Conservation (phyloP, 257 asterid genomes). For the Euphrasia confusa region DNA sequence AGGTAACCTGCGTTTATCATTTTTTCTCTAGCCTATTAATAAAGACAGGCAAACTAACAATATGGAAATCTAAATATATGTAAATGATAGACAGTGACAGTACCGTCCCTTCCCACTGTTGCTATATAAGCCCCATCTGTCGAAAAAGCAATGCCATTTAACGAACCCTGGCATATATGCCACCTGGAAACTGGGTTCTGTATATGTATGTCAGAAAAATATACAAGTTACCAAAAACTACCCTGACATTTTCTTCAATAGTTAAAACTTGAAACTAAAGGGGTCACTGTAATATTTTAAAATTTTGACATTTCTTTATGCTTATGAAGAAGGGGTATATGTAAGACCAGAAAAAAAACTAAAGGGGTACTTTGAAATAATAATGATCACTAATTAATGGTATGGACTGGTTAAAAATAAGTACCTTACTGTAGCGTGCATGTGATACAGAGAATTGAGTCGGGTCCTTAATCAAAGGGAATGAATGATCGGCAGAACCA, state of each 20-base stretch:
- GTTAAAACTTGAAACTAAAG: too few relatives aligned
- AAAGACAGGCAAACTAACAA: constrained; percentile 2
- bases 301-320: too few relatives aligned
- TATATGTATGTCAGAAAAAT: constrained; percentile 10
- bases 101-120: constrained; percentile 93
- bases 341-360: too few relatives aligned
- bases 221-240: too few relatives aligned
- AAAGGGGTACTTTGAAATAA: too few relatives aligned
- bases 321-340: too few relatives aligned
- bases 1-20: constrained; percentile 61
- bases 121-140: constrained; percentile 77
- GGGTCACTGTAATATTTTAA: too few relatives aligned
- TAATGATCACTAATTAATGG: background rate
- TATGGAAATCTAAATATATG: constrained; percentile 2
- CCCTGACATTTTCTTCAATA: too few relatives aligned
- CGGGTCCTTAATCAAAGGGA: constrained; percentile 87
- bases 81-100: constrained; percentile 22
- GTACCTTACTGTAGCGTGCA: constrained; percentile 97
- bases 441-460: constrained; percentile 90
- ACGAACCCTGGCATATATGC: constrained; percentile 96
- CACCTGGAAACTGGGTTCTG: constrained; percentile 98
- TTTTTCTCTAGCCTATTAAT: constrained; percentile 8
- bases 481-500: constrained; percentile 88
- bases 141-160: constrained; percentile 73
- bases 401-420: background rate